Conservation (phyloP, 2,329 filamentous ascomycete species). For the Westerdykella aurantiaca region DNA sequence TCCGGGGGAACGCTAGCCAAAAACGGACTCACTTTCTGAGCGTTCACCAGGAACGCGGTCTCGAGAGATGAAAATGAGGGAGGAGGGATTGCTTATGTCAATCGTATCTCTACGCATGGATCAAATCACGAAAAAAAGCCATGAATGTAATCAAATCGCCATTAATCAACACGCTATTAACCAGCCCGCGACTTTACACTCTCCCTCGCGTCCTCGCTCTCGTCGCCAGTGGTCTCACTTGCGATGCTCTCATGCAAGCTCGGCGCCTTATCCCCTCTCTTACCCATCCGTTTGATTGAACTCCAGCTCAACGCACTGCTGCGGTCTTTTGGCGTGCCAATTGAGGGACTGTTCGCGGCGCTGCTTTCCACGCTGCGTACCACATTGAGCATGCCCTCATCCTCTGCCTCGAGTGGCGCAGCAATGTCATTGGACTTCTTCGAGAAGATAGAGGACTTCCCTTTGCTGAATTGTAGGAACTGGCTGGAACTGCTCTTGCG, state of each 20-base stretch:
- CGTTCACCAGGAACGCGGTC: too few relatives aligned
- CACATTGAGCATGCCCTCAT: constrained; percentile 20
- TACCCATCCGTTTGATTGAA: constrained; percentile 41
- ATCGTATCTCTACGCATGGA: too few relatives aligned
- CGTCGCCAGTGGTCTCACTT: constrained; percentile 37
- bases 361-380: constrained; percentile 25
- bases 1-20: too few relatives aligned
- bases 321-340: constrained; percentile 35
- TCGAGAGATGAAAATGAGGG: too few relatives aligned
- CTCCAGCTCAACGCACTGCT: constrained; percentile 41
- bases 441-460: constrained; percentile 27
- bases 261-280: constrained; percentile 41
- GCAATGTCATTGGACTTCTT: constrained; percentile 30
- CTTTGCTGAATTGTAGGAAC: constrained; percentile 40
- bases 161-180: too few relatives aligned
- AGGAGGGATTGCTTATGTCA: too few relatives aligned
- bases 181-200: too few relatives aligned
- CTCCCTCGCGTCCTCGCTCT: constrained; percentile 21
- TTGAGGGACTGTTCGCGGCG: constrained; percentile 30
- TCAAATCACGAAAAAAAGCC: too few relatives aligned
- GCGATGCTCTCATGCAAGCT: constrained; percentile 44
- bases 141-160: too few relatives aligned
- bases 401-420: constrained; percentile 39
- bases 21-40: too few relatives aligned
- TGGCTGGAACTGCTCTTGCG: constrained; percentile 45